Conservation (phyloP, 805 yeast genomes). For the Maudiozyma serrabonitensis region DNA sequence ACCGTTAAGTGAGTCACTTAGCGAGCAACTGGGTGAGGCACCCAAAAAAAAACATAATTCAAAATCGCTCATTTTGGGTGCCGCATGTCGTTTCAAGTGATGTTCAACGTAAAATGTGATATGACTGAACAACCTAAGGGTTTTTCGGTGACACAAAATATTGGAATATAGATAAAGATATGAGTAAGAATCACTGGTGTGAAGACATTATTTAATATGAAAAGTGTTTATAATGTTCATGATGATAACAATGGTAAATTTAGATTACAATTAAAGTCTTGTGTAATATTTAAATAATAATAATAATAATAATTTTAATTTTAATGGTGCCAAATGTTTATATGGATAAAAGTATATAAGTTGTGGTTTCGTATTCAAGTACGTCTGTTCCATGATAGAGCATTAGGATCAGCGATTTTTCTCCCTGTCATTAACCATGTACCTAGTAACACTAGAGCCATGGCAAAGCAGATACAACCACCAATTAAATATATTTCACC, state of each 20-base stretch:
- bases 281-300: background rate
- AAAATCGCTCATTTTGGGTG: too few relatives aligned
- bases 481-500: constrained; percentile 69
- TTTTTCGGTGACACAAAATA: too few relatives aligned
- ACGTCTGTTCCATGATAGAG: constrained; percentile 62
- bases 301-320: too few relatives aligned
- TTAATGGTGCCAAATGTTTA: background rate
- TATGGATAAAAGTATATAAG: background rate
- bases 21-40: constrained; percentile 5
- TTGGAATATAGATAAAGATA: too few relatives aligned
- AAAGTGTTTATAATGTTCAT: too few relatives aligned
- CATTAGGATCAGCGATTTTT: constrained; percentile 60
- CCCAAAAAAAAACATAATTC: background rate
- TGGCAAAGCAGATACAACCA: constrained; percentile 56
- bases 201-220: too few relatives aligned
- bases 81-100: too few relatives aligned
- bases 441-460: constrained; percentile 43
- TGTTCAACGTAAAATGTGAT: too few relatives aligned
- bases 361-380: background rate
- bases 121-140: too few relatives aligned
- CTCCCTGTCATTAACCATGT: constrained; percentile 58
- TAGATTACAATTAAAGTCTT: background rate
- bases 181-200: too few relatives aligned
- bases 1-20: constrained; percentile 13
- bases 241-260: too few relatives aligned